Conservation (phyloP, 306 rosid genomes). For the Dicorynia guianensis region DNA sequence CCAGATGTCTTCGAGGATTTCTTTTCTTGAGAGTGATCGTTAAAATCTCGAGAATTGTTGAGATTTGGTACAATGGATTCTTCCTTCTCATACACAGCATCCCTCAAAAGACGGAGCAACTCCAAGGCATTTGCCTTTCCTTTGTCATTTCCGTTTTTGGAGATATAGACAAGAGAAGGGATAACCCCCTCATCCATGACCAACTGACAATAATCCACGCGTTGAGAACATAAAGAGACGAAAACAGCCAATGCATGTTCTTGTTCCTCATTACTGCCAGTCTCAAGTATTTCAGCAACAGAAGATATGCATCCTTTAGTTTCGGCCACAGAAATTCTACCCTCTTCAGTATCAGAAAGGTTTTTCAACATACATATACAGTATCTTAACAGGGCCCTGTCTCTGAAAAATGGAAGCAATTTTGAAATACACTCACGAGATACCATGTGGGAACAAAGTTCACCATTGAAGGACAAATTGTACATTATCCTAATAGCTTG, state of each 20-base stretch:
- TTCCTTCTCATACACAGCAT: conserved; percentile 44
- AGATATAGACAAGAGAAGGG: conserved; percentile 57
- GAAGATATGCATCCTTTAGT: conserved; percentile 78
- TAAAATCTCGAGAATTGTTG: conserved; percentile 35
- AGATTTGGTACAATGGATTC: conserved; percentile 39
- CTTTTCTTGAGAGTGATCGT: conserved; percentile 45
- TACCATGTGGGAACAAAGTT: conserved; percentile 54
- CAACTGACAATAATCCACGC: conserved; percentile 62
- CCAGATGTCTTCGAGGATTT: conserved; percentile 52
- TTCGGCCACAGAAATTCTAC: conserved; percentile 61
- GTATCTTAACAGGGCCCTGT: conserved; percentile 49
- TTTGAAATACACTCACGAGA: conserved; percentile 66
- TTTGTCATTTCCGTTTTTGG: conserved; percentile 73
- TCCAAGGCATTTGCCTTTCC: conserved; percentile 66
- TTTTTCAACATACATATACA: conserved; percentile 69
- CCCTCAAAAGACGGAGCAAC: conserved; percentile 66
- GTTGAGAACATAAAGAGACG: conserved; percentile 75
- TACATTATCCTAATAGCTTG: conserved; percentile 52
- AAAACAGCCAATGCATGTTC: conserved; percentile 77
- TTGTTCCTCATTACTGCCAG: conserved; percentile 66
- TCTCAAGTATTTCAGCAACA: conserved; percentile 64
- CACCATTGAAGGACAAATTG: conserved; percentile 62
- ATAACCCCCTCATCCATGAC: conserved; percentile 64
- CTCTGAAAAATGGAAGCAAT: conserved; percentile 64
- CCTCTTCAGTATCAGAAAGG: conserved; percentile 63